phyloP scores from a whole-genome alignment of 2,329 filamentous ascomycete genomes.

The Pseudogymnoascus sp. region DNA sequence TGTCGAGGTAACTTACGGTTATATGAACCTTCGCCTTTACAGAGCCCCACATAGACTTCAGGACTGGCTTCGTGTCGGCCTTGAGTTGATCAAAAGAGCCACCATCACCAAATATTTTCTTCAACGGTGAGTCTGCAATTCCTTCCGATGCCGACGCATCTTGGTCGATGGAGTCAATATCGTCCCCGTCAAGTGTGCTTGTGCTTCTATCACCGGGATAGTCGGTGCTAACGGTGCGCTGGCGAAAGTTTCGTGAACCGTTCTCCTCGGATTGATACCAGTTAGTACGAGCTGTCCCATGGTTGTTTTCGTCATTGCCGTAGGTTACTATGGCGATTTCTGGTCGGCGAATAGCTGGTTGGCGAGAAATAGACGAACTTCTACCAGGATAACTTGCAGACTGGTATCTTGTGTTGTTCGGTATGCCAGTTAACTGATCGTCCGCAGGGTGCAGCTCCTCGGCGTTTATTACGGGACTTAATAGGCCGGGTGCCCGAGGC shows the following conservation, averaged over 20 bases:
- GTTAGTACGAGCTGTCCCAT: background rate
- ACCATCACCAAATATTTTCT: background rate
- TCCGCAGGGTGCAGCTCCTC: background rate
- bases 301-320: background rate
- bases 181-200: background rate
- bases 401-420: background rate
- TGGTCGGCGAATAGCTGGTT: slow-evolving; percentile 1
- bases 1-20: background rate
- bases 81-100: background rate
- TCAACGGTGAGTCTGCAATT: background rate
- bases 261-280: background rate
- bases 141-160: background rate
- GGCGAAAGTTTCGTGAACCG: background rate
- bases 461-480: background rate
- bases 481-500: background rate
- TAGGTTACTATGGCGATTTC: background rate
- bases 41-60: slow-evolving; percentile 5
- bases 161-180: background rate
- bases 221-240: background rate
- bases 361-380: background rate
- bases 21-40: slow-evolving; percentile 2
- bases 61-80: background rate
- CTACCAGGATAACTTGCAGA: background rate
- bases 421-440: background rate
- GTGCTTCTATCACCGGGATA: slow-evolving; percentile 1